Base-by-base conservation (phyloP, 1,139 yeast species). In the Geotrichum siamense region DNA sequence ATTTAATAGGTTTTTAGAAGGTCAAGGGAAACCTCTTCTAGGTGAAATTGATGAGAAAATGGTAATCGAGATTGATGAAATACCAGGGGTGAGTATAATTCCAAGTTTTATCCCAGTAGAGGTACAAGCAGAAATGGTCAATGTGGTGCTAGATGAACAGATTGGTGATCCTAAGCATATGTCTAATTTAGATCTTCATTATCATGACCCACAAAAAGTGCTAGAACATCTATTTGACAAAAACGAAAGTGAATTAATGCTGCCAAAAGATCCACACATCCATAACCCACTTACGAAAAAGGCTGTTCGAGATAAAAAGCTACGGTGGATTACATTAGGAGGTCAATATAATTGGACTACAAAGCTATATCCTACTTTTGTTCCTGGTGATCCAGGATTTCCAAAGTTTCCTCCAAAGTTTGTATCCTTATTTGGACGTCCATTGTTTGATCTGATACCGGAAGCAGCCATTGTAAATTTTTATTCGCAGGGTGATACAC, bases 341-440 rank as follows among this genome's bases (percentile, higher is more conserved):
- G 72, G 72, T 4, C 72, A 69, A 49, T 69, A 69, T 52, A 60
- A 69, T 51, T 69, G 73, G 73, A 67, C 74, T 0, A 52, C 58
- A 25, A 69, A 69, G 43, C 58, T 51, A 26, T 69, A 69, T 45
- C 73, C 72, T 2, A 53, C 68, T 1, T 65, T 64, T 47, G 54
- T 50, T 20, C 59, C 52, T 3, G 63, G 60, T 22, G 47, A 58
- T 3, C 51, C 51, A 2, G 63, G 57, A 15, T 68, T 63, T 51
- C 72, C 72, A 0, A 35, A 29, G 28, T 65, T 68, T 50, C 71
- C 71, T 1, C 33, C 39, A 1, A 51, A 56, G 3, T 54, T 67
- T 21, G 55, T 56, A 5, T 41, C 43, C 1, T 52, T 62, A 15
- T 51, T 64, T 13, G 40, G 51, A 3, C 36, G 48, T 1, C 49